Base-by-base conservation (phyloP, 2,329 filamentous ascomycete species). In the Fusarium phyllophilum region DNA sequence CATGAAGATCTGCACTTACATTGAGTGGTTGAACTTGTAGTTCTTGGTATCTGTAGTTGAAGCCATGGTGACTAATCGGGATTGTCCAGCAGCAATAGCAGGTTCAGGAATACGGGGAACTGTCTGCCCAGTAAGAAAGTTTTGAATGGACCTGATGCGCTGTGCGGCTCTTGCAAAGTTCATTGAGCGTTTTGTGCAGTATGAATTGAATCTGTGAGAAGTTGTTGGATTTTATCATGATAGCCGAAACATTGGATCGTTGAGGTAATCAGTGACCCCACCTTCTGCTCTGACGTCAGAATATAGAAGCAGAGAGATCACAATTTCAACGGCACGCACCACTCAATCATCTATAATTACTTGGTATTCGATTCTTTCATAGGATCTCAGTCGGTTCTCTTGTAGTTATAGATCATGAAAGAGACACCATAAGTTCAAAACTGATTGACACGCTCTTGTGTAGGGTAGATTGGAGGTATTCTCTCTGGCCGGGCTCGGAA, bases 21-120 rank as follows among this genome's bases (percentile, higher is more conserved):
- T 98, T 65, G 93, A 93, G 86, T 96, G 94, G 84, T 96, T 96
- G 82, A 92, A 87, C 83, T 96, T 94, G 85, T 98, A 98, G 70
- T 89, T 93, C 74, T 86, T 87, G 4, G 88, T 85, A 73, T 98
- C 90, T 0, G 95, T 97, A 6, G 90, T 89, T 57, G 89, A 89
- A 73, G 93, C 89, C 90, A 95, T 97, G 6, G 90, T 89, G 63
- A 89, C 89, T 72, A 93, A 88, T 89, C 72, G 75, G n/a, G 67
- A 61, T 66, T 77, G 78, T 48, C 42, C 56, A 54, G 39, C 29
- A 20, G 11, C 38, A 52, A 48, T 38, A 52, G 44, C 34, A 24
- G 15, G 36, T 41, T 44, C 38, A 33, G 57, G 51, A n/a, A 63
- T 38, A 48, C 29, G 69, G 17, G 65, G 48, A 61, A 56, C 18